Base-by-base conservation (phyloP, 2,329 filamentous ascomycete genomes). In the Capronia americana region DNA sequence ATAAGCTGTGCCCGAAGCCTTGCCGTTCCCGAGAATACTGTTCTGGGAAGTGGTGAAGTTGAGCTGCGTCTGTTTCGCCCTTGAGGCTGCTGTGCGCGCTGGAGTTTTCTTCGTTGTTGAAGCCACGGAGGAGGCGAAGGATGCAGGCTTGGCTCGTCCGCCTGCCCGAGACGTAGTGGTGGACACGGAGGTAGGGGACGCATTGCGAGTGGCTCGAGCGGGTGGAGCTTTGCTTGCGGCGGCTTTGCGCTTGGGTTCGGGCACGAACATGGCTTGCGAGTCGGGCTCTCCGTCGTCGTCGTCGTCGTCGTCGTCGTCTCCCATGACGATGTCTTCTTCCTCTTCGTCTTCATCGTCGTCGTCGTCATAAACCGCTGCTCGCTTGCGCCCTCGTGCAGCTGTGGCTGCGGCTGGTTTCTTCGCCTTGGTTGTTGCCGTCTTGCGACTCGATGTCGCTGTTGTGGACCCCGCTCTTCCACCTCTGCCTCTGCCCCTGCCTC, bases 401-500 rank as follows among this genome's bases (percentile, higher is more conserved):
- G 67, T 57, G 3, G 54, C 26, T 26, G 75, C 75, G 0, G 78
- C 65, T 20, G 79, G 71, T 30, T 77, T 70, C 23, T 75, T 69
- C 44, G 74, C 71, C 24, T 74, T 64, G 24, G 77, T 79, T 48
- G 77, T 77, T n/a, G 74, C 53, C 5, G 20, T 76, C 72, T 80
- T 80, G 38, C 78, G 73, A 50, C 71, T 70, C 12, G 77, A 72
- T 30, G 78, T 70, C 30, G 78, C 70, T 2, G 76, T 73, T 44
- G 80, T 78, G 20, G 79, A 75, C 17, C 78, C 77, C 6, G 79
- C 74, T 56, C 82, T 75, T 60, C 81, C 76, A 30, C 82, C 79
- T 24, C 79, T 76, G 50, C 80, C 80, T 34, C 80, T 74, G 17
- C 81, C 80, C 44, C 80, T 75, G 12, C 82, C 82, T 61, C 84